A percentile compares a stretch with the other conserved stretches of the same genome.
These are phyloP conservation scores for Dactylellina leptospora DNA, from an alignment of 2,329 filamentous ascomycete species.

Conservation along the genomic window DNA sequence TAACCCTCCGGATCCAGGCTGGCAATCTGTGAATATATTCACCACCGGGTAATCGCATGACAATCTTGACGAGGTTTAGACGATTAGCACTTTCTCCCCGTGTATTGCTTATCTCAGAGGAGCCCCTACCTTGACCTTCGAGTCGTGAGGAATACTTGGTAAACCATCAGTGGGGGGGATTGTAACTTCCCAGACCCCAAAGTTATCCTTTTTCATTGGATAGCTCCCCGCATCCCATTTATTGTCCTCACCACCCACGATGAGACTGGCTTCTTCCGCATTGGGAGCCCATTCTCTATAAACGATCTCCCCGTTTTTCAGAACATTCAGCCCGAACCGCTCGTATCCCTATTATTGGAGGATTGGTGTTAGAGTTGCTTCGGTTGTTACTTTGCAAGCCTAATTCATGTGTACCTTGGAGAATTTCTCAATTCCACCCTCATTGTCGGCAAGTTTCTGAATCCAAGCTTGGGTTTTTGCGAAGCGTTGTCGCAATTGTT, in stretches of 20 bases:
- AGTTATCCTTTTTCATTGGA: slow-evolving; percentile 85
- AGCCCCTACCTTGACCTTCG: slow-evolving; percentile 83
- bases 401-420: slow-evolving; percentile 70
- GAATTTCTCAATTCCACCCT: slow-evolving; percentile 92
- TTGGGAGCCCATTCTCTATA: slow-evolving; percentile 98
- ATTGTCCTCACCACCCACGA: slow-evolving; percentile 69
- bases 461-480: slow-evolving; percentile 86
- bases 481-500: slow-evolving; percentile 78
- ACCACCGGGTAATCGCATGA: slow-evolving; percentile 79
- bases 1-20: slow-evolving; percentile 97
- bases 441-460: slow-evolving; percentile 78
- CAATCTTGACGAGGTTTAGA: slow-evolving; percentile 69
- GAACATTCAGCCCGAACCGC: slow-evolving; percentile 83
- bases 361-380: slow-evolving; percentile 11
- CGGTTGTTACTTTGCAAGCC: slow-evolving; percentile 2
- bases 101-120: neutral
- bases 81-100: neutral
- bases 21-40: slow-evolving; percentile 87
- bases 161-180: slow-evolving; percentile 77
- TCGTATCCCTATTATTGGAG: slow-evolving; percentile 74
- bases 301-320: slow-evolving; percentile 80
- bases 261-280: slow-evolving; percentile 81
- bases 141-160: slow-evolving; percentile 86
- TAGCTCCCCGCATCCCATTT: slow-evolving; percentile 84
- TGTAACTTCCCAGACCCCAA: slow-evolving; percentile 84